Evolutionary conservation across 2,329 filamentous ascomycete genomes (phyloP).

Genomic region (Juglanconis sp.): DNA sequence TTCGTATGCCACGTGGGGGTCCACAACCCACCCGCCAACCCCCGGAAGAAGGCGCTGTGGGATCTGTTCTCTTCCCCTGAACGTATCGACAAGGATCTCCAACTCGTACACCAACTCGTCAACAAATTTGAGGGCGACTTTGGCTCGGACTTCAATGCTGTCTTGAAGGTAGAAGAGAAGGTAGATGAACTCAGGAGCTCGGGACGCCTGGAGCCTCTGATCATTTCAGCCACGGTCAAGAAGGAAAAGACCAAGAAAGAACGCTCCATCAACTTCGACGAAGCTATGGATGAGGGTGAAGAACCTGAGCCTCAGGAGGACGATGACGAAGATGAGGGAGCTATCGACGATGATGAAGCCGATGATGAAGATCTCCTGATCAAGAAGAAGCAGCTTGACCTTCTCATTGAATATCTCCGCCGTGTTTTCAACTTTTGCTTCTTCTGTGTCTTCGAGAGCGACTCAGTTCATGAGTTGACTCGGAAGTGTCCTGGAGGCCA

Average conservation of each 20-base stretch:
- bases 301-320: constrained; percentile 67
- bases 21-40: constrained; percentile 81
- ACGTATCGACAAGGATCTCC: constrained; percentile 84
- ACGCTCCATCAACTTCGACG: constrained; percentile 57
- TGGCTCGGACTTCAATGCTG: constrained; percentile 72
- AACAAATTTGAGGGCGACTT: constrained; percentile 82
- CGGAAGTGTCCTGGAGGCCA: constrained; percentile 98
- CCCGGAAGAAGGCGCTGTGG: constrained; percentile 93
- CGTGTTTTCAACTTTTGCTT: constrained; percentile 99
- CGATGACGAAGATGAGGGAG: constrained; percentile 79
- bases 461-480: constrained; percentile 92
- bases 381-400: constrained; percentile 95
- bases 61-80: constrained; percentile 94
- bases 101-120: constrained; percentile 77
- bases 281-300: constrained; percentile 59
- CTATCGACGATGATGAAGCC: constrained; percentile 73
- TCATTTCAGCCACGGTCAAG: constrained; percentile 51
- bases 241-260: constrained; percentile 55
- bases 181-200: constrained; percentile 77
- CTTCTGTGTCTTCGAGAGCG: constrained; percentile 98
- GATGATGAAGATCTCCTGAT: constrained; percentile 86
- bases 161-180: constrained; percentile 77
- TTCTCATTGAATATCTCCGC: constrained; percentile 93
- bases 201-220: constrained; percentile 70
- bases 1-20: constrained; percentile 97